Conservation (phyloP, 2,329 filamentous ascomycete genomes). For the Aspergillus pseudoviridinutans region DNA sequence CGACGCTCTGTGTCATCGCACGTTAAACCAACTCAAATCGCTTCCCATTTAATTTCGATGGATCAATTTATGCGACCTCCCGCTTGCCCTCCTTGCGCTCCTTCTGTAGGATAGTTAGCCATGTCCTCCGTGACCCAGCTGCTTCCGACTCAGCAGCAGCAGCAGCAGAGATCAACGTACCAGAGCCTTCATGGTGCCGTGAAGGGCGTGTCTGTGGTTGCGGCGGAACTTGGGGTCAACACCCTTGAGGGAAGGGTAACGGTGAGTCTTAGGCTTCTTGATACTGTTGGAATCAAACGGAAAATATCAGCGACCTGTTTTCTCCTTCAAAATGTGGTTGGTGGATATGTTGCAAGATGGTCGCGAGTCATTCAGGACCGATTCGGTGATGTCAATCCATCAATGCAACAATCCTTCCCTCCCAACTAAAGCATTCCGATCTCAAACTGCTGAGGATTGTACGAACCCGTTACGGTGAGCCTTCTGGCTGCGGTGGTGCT, state of each 20-base stretch:
- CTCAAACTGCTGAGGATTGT: constrained; percentile 7
- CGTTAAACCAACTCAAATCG: constrained; percentile 31
- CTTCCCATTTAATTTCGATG: constrained; percentile 24
- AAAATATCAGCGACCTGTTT: constrained; percentile 19
- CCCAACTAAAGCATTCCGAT: background rate
- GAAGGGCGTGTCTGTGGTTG: constrained; percentile 99
- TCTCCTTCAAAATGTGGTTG: background rate
- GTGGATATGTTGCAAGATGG: constrained; percentile 1
- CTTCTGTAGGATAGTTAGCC: constrained; percentile 63
- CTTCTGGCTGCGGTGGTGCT: constrained; percentile 98
- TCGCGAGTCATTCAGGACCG: background rate
- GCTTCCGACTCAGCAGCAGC: background rate
- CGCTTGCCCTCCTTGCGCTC: constrained; percentile 96
- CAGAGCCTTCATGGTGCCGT: constrained; percentile 97
- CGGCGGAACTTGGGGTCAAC: constrained; percentile 99
- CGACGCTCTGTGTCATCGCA: constrained; percentile 30
- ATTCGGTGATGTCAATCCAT: constrained; percentile 4
- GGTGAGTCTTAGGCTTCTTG: constrained; percentile 99
- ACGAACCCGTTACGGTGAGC: constrained; percentile 98
- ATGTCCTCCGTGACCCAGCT: background rate
- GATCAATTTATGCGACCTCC: constrained; percentile 66
- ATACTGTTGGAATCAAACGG: constrained; percentile 60
- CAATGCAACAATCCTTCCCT: constrained; percentile 8
- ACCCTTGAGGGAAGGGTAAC: constrained; percentile 98
- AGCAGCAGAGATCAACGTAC: constrained; percentile 60